Evolutionary conservation across 2,329 filamentous ascomycete genomes (phyloP).

Genomic region (Phialophora chinensis): DNA sequence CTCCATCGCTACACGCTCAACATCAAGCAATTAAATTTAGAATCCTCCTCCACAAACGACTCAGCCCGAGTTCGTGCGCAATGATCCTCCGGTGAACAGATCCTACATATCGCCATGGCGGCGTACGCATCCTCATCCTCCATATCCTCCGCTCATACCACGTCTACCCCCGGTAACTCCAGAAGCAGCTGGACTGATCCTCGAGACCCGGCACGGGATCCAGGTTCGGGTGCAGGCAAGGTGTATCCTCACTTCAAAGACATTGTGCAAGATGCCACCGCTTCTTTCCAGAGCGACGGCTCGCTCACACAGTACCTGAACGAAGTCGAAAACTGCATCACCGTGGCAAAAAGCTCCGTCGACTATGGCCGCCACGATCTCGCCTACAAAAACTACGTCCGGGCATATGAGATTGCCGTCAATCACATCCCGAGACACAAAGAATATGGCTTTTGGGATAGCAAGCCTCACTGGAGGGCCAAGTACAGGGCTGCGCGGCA

Average conservation of each 20-base stretch:
- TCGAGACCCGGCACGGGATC: constrained; percentile 25
- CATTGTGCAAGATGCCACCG: constrained; percentile 54
- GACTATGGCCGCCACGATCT: constrained; percentile 71
- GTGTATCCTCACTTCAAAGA: constrained; percentile 53
- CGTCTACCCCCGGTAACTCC: constrained; percentile 23
- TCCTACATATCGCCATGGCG: constrained; percentile 35
- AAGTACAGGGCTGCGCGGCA: constrained; percentile 55
- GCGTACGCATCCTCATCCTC: constrained; percentile 36
- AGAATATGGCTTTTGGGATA: constrained; percentile 69
- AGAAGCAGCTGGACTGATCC: constrained; percentile 37
- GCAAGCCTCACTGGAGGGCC: constrained; percentile 56
- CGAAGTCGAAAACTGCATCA: constrained; percentile 50
- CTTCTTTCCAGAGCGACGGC: constrained; percentile 42
- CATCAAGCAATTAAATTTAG: constrained; percentile 13
- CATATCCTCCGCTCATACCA: constrained; percentile 25
- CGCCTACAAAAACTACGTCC: constrained; percentile 83
- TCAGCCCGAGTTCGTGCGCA: constrained; percentile 18
- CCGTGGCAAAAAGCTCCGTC: constrained; percentile 44
- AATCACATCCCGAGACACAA: constrained; percentile 77
- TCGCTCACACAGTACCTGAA: constrained; percentile 38
- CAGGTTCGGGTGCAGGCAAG: constrained; percentile 30
- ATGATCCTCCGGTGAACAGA: constrained; percentile 32
- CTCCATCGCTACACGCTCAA: background rate
- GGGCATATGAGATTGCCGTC: constrained; percentile 77
- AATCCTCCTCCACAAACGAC: constrained; percentile 4